Conservation (phyloP, 2,329 filamentous ascomycete genomes). For the Colletotrichum plurivorum region DNA sequence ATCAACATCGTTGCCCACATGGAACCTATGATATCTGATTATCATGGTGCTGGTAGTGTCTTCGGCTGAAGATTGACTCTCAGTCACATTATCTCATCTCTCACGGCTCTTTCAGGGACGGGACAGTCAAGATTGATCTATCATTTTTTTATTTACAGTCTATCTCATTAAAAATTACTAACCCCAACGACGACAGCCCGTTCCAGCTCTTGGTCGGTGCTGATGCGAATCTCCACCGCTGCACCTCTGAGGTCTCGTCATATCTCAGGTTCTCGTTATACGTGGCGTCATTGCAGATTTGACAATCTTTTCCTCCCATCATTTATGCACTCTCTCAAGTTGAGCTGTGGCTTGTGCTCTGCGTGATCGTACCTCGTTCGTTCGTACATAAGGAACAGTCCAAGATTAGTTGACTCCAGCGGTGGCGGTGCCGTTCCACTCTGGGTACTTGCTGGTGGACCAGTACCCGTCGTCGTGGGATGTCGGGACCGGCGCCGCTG, state of each 20-base stretch:
- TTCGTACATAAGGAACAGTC: neutral
- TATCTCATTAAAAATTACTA: constrained; percentile 38
- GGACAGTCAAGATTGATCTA: too few species aligned
- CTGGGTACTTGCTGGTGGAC: constrained; percentile 60
- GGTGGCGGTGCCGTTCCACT: constrained; percentile 57
- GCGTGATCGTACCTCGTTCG: neutral
- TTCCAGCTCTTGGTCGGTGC: constrained; percentile 59
- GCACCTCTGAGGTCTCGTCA: constrained; percentile 26
- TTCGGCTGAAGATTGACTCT: too few species aligned
- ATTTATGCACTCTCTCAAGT: neutral
- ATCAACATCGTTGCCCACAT: too few species aligned
- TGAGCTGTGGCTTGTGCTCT: constrained; percentile 1
- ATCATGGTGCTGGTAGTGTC: too few species aligned
- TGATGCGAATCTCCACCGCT: constrained; percentile 28
- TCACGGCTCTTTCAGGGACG: too few species aligned
- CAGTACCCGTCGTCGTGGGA: constrained; percentile 59
- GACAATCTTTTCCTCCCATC: neutral
- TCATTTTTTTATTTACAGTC: constrained; percentile 12
- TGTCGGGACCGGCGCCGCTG: constrained; percentile 42
- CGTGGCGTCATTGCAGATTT: neutral
- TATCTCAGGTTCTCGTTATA: constrained; percentile 32
- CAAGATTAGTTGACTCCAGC: constrained; percentile 29
- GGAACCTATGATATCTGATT: too few species aligned
- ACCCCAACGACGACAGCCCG: constrained; percentile 44
- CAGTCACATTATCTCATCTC: too few species aligned